Conservation (phyloP, 345 rosid genomes). For the Eucalyptus regnans region DNA sequence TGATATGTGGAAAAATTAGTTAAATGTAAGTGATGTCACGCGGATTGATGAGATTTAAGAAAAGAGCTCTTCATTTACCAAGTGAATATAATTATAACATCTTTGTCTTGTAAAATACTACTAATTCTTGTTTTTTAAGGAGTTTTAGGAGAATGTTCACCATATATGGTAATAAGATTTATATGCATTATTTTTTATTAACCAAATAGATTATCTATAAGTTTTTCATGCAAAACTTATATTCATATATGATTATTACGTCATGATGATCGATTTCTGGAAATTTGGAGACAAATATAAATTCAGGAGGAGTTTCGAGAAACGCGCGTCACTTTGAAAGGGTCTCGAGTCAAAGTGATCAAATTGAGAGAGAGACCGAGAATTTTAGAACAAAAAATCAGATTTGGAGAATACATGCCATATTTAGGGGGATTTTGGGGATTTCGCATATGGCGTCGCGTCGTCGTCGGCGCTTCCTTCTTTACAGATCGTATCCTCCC, state of each 20-base stretch:
- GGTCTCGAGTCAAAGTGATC: not conserved
- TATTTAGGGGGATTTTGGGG: not conserved
- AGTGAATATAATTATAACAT: not conserved
- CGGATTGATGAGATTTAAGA: not conserved
- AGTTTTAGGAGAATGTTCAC: not conserved
- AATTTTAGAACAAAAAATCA: not conserved
- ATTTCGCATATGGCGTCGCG: not conserved
- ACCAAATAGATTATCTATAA: not conserved
- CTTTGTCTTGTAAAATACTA: not conserved
- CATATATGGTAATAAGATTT: not conserved
- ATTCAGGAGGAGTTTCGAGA: not conserved
- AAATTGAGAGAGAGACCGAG: not conserved
- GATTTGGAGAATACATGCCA: not conserved
- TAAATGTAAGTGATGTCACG: not conserved
- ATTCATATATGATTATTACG: not conserved
- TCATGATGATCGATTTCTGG: not conserved
- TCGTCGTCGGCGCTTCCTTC: not conserved
- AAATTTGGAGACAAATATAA: not conserved
- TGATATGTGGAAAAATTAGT: not conserved
- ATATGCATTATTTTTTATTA: not conserved
- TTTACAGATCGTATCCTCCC: not conserved
- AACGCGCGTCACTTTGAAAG: not conserved
- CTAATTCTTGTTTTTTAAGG: not conserved
- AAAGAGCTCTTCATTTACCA: not conserved
- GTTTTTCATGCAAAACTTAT: not conserved